Evolutionary conservation across 495 filamentous ascomycete species (phyloP).

Genomic region (Apiosordaria backusii): DNA sequence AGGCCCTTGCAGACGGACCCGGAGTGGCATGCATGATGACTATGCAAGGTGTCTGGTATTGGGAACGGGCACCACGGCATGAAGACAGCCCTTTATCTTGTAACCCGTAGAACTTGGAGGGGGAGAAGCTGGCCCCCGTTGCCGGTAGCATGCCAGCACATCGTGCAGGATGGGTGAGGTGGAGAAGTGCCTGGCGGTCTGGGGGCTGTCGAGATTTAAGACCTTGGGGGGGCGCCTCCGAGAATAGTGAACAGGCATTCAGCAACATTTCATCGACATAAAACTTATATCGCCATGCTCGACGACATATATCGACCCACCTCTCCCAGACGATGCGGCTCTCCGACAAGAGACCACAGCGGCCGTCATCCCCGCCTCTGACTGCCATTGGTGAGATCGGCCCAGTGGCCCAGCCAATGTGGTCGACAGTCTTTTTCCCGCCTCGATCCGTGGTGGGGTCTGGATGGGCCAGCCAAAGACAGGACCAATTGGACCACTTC

Average conservation of each 20-base stretch:
- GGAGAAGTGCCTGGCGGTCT: conserved; percentile 25
- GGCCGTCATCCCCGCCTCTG: conserved; percentile 22
- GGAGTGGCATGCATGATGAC: conserved; percentile 18
- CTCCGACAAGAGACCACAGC: conserved; percentile 22
- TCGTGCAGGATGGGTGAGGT: conserved; percentile 38
- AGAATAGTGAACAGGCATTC: neutral
- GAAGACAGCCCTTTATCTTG: conserved; percentile 21
- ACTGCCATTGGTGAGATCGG: conserved; percentile 32
- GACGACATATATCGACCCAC: conserved; percentile 3
- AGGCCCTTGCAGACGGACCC: conserved; percentile 16
- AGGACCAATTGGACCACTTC: conserved; percentile 26
- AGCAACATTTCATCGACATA: neutral
- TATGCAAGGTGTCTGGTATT: conserved; percentile 8
- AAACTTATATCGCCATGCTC: neutral
- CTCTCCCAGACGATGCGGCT: conserved; percentile 23
- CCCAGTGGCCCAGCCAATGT: conserved; percentile 29
- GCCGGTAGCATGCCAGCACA: conserved; percentile 35
- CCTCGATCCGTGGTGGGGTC: conserved; percentile 21
- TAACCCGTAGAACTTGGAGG: conserved; percentile 22
- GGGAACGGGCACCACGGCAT: conserved; percentile 20
- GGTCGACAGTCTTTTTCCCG: conserved; percentile 31
- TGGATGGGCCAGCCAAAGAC: neutral
- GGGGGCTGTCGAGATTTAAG: conserved; percentile 34
- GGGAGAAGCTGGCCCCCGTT: conserved; percentile 25
- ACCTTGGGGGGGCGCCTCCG: neutral